phyloP scores from a whole-genome alignment of 2,329 filamentous ascomycete species.

The Stachybotrys chartarum region DNA sequence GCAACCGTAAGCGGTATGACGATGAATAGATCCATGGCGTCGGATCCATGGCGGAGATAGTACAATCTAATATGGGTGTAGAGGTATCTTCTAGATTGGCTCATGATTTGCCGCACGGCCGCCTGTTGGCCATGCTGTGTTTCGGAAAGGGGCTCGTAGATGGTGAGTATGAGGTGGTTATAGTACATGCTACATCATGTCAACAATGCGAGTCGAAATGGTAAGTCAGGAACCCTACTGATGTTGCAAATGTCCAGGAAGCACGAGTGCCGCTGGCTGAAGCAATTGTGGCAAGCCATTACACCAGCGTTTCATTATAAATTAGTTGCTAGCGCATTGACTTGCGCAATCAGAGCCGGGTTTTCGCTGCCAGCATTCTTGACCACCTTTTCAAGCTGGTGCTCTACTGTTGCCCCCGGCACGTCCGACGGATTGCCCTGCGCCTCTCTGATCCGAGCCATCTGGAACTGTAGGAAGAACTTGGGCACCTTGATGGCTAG shows the following conservation, averaged over 20 bases:
- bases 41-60: conserved; percentile 23
- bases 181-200: conserved; percentile 13
- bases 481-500: conserved; percentile 55
- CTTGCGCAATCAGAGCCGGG: conserved; percentile 42
- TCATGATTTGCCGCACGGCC: conserved; percentile 11
- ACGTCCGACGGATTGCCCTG: conserved; percentile 46
- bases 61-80: conserved; percentile 20
- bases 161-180: conserved; percentile 14
- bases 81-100: conserved; percentile 10
- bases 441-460: conserved; percentile 51
- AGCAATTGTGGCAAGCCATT: conserved; percentile 15
- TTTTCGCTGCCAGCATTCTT: conserved; percentile 46
- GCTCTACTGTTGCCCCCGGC: conserved; percentile 47
- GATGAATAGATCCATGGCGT: conserved; percentile 21
- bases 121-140: not conserved
- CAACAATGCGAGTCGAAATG: not conserved
- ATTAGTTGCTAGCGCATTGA: conserved; percentile 30
- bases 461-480: conserved; percentile 55
- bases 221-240: conserved; percentile 19
- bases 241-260: conserved; percentile 26
- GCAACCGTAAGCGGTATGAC: conserved; percentile 23
- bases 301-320: conserved; percentile 23
- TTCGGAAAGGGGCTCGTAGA: conserved; percentile 17
- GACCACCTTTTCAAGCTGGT: conserved; percentile 49
- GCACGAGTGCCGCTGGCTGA: conserved; percentile 17